Evolutionary conservation across 495 filamentous ascomycete species (phyloP), one percentile per base, ranked within the genome.

Genomic region (Xylaria nigripes): DNA sequence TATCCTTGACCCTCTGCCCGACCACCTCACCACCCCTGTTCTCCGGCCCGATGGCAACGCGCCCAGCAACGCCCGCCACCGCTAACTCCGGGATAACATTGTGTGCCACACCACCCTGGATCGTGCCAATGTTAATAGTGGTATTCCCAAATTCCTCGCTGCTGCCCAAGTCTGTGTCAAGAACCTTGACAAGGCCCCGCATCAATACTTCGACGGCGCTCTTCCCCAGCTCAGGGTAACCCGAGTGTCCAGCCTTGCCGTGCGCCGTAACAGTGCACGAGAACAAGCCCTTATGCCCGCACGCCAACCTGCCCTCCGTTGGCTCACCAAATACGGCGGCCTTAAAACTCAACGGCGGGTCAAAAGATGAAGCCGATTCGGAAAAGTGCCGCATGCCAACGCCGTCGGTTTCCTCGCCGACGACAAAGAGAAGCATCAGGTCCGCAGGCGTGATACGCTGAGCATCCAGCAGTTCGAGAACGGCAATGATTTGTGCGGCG

Each of bases 291-390:
- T 97, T 97, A 72, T 97, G 92, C 0, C 92, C 92, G 32, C 85
- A 79, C 1, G 89, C 90, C 24, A 97, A 86, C 65, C 85, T 85
- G 49, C 83, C 76, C 59, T 95, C 88, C 0, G 92, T 97, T 10
- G 92, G 92, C 64, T 97, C 92, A 40, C 86, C 92, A 63, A 96
- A 96, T 65, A 97, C 86, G 55, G 89, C 81, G 3, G 87, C 79
- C 10, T 63, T 50, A 45, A 76, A 61, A 2, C 55, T 41, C 6
- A 55, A 56, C 15, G 56, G 54, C 21, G 62, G 61, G 49, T 81
- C 75, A 71, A 81, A 83, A 41, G 67, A 65, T 24, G 71, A 57
- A 3, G 70, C 65, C 32, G 76, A 73, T 22, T 72, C 62, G 27
- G 82, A 85, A 38, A 83, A 83, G 66, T 72, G 50, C 45, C 70